Percentiles rank a stretch among this genome's conserved stretches.
Evolutionary conservation across 352 stramenopile genomes (phyloP).

Genomic region (Pythium coloratum): DNA sequence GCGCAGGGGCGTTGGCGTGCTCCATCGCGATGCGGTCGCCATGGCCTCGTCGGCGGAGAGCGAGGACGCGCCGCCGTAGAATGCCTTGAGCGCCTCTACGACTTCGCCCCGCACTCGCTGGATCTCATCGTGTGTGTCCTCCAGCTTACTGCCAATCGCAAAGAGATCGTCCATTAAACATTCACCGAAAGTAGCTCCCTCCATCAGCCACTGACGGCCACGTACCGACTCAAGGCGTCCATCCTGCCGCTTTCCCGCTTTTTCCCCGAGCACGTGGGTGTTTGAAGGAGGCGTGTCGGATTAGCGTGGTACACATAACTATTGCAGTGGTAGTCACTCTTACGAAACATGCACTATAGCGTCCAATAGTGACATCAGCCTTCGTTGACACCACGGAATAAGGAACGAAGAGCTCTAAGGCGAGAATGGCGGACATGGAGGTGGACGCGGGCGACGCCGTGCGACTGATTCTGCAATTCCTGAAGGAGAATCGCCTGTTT

Average conservation of each 20-base stretch:
- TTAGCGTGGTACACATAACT: neutral
- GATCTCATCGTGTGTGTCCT: constrained; percentile 69
- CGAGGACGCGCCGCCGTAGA: constrained; percentile 57
- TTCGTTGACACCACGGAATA: no score
- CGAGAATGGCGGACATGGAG: constrained; percentile 34
- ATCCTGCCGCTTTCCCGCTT: constrained; percentile 22
- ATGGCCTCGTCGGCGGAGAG: constrained; percentile 68
- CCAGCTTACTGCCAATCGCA: constrained; percentile 45
- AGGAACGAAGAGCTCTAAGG: neutral
- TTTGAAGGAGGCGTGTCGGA: neutral
- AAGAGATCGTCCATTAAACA: neutral
- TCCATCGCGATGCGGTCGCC: constrained; percentile 56
- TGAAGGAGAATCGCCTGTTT: constrained; percentile 90
- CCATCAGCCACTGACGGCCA: neutral
- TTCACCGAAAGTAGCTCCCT: neutral
- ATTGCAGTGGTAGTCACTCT: neutral
- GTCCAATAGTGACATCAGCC: neutral
- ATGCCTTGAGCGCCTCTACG: constrained; percentile 55
- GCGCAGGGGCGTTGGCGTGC: constrained; percentile 11
- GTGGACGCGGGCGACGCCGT: constrained; percentile 80
- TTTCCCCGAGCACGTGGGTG: constrained; percentile 5
- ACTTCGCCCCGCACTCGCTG: constrained; percentile 51
- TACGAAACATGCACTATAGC: neutral
- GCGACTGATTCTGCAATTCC: constrained; percentile 91
- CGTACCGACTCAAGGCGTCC: constrained; percentile 31